Evolutionary conservation across 768 basidiomycete genomes (phyloP).

Genomic region (Sporobolomyces phaffii): DNA sequence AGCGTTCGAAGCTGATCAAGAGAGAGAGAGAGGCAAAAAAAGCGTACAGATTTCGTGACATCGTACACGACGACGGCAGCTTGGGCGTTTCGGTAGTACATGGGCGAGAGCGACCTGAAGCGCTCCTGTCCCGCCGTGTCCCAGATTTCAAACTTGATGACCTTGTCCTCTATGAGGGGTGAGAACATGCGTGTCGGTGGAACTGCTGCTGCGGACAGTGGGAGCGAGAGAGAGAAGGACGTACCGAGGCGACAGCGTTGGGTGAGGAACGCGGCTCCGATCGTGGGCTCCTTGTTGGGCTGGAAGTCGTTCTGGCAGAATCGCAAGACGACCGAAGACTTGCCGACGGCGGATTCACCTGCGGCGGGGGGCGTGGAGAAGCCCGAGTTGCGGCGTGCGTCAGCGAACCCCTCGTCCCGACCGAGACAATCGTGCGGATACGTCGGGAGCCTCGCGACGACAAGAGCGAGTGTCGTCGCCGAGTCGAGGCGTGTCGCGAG

Average conservation of each 20-base stretch:
- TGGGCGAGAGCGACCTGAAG: slow-evolving; percentile 79
- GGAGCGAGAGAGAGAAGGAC: not conserved
- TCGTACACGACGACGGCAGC: slow-evolving; percentile 98
- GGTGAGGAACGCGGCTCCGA: slow-evolving; percentile 61
- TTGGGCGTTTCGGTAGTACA: slow-evolving; percentile 84
- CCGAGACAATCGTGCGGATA: no score
- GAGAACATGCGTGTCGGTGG: no score
- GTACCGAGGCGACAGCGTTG: slow-evolving; percentile 77
- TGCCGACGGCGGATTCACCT: slow-evolving; percentile 98
- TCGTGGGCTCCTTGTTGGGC: slow-evolving; percentile 96
- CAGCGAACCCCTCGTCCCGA: not conserved
- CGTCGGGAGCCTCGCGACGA: no score
- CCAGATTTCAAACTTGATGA: slow-evolving; percentile 76
- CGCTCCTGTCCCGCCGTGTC: slow-evolving; percentile 93
- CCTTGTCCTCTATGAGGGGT: slow-evolving; percentile 76
- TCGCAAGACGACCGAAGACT: slow-evolving; percentile 90
- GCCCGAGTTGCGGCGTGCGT: not conserved
- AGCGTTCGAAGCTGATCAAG: no score
- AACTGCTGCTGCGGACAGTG: not conserved
- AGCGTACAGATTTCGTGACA: slow-evolving; percentile 67
- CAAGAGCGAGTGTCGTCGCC: not conserved
- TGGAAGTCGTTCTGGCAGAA: slow-evolving; percentile 98
- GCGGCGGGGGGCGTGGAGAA: not conserved
- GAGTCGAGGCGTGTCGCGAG: not conserved
- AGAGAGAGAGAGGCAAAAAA: slow-evolving; percentile 51